Base-by-base conservation (phyloP, 176 grass and related monocot species). In the Chloris gayana region DNA sequence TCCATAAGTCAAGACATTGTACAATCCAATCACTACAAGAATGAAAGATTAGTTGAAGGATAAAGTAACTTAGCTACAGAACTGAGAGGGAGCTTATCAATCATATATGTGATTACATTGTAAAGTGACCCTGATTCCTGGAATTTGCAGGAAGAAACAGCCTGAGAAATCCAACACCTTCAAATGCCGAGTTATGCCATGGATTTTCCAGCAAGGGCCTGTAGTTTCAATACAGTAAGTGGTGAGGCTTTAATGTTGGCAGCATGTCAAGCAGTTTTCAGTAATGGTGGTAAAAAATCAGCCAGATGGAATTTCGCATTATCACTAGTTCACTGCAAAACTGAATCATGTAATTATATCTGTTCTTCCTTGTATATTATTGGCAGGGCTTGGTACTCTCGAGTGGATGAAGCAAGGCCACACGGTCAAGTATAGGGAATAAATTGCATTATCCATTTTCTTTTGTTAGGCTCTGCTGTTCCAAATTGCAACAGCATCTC, bases 141-240 rank as follows among this genome's bases (percentile, higher is more conserved):
- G 67, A 78, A 72, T 98, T 98, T 19, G 91, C 64, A 58, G 95
- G 92, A 91, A 98, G 90, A 85, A 98, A 91, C 14, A 98, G 81
- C 71, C 81, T 91, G 53, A 95, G 64, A 93, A 98, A 98, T 76
- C 95, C 95, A 89, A 91, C 85, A 77, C 95, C 95, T 91, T 98
- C 95, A 88, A 98, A 95, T 26, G 90, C 88, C 64, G 86, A 90
- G 70, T 98, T 93, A 87, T 98, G 95, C 95, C 95, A 98, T 86
- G 92, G 95, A 85, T 98, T 98, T 78, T 89, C 88, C 84, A 98
- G 79, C 81, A 94, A 97, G 22, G 64, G 67, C 73, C 95, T 92
- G 85, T 71, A 74, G 73, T 73, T 85, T 47, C 56, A 87, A 73
- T 74, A 66, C 14, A 75, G 64, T 69, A 85, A 18, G 25, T 83